Evolutionary conservation across 2,329 filamentous ascomycete genomes (phyloP).

Genomic region (Talaromyces sp.): DNA sequence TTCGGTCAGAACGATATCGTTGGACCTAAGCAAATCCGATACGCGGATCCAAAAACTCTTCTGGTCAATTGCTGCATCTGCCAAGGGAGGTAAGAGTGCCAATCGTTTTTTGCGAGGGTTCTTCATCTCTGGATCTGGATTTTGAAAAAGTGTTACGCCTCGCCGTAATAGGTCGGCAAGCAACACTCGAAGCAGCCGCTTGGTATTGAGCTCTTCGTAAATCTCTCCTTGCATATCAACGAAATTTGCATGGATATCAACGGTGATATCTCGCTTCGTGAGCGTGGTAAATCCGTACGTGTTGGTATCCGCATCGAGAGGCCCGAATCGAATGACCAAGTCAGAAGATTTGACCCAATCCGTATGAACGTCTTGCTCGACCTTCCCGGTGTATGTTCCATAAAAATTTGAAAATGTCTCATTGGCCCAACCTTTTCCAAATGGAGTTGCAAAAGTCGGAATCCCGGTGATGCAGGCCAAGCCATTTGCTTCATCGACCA

Average conservation of each 20-base stretch:
- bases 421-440: not conserved
- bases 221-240: not conserved
- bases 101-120: not conserved
- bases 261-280: not conserved
- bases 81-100: not conserved
- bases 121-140: not conserved
- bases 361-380: not conserved
- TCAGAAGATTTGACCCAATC: not conserved
- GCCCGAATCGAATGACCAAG: not conserved
- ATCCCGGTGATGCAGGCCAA: not conserved
- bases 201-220: not conserved
- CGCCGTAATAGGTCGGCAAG: not conserved
- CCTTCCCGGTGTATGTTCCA: not conserved
- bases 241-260: not conserved
- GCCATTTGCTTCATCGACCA: not conserved
- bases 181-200: not conserved
- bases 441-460: not conserved
- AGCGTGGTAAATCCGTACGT: not conserved
- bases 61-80: not conserved
- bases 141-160: not conserved
- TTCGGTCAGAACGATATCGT: not conserved
- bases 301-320: not conserved
- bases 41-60: not conserved
- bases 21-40: not conserved
- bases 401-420: not conserved